A percentile compares a stretch with the other conserved stretches of the same genome.
Evolutionary conservation across 176 grass and related monocot genomes (phyloP).

Genomic region (Zizania latifolia): DNA sequence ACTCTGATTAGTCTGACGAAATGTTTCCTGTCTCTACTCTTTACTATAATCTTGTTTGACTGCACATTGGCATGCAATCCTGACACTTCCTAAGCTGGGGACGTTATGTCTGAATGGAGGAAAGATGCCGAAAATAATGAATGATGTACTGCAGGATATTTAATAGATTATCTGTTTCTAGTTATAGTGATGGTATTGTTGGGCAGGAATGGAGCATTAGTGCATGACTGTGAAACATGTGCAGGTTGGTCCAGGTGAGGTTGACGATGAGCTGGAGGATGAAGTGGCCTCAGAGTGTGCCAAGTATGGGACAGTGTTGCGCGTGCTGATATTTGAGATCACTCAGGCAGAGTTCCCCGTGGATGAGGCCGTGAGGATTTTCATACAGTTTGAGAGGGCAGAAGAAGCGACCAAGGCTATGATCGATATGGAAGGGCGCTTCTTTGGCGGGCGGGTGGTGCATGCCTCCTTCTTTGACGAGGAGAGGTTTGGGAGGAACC

Average conservation of each 20-base stretch:
- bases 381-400: constrained; percentile 72
- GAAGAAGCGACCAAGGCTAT: constrained; percentile 76
- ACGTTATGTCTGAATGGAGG: neutral
- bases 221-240: constrained; percentile 6
- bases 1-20: neutral
- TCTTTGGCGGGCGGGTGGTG: constrained; percentile 82
- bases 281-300: constrained; percentile 78
- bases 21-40: neutral
- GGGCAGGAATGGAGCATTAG: neutral
- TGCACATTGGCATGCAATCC: too few species aligned
- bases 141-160: neutral
- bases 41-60: too few species aligned
- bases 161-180: too few species aligned
- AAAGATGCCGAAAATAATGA: neutral
- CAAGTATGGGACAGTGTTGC: constrained; percentile 69
- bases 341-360: constrained; percentile 58
- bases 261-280: constrained; percentile 92
- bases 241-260: constrained; percentile 92
- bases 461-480: constrained; percentile 67
- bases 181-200: too few species aligned
- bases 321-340: constrained; percentile 97
- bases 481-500: constrained; percentile 68
- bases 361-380: constrained; percentile 90
- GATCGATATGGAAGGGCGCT: constrained; percentile 70
- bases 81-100: neutral